Evolutionary conservation across 2,329 filamentous ascomycete species (phyloP), one percentile per base, ranked within the genome.

Genomic region (Penicillium sp.): DNA sequence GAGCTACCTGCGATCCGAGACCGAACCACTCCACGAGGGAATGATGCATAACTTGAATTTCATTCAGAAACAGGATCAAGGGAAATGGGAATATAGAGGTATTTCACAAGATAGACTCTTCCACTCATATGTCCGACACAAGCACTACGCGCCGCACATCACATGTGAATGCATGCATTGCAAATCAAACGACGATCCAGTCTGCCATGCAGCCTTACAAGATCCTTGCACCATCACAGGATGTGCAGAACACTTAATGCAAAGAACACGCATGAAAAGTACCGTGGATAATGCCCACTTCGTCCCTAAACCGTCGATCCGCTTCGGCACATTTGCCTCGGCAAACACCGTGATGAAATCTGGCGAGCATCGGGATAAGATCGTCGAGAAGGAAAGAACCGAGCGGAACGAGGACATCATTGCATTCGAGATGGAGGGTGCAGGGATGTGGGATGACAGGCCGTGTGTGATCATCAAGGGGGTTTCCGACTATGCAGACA

Each of bases 401-500:
- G 16, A 42, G 21, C 16, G 18, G 21, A 14, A 33, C 1, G 54
- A 52, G 26, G 24, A 52, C 16, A 52, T 56, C 14, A 47, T 52
- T 21, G 54, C 54, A 16, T 51, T 56, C 30, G 54, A 56, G 24
- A 56, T 56, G 54, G 54, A 56, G 43, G 54, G 54, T 1, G 54
- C 54, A 43, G 54, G 54, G 9, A 52, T 56, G 48, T 56, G 54
- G 54, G 54, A 56, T 18, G 35, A 38, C 38, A 33, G 26, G 7
- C 54, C 54, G 3, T 59, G 45, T 46, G 43, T 60, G 0, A 52
- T 61, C 28, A 55, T 61, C 21, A 51, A 59, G 14, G 60, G 60
- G 18, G 59, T 61, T 1, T 50, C 46, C 7, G 60, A 61, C 51
- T 61, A 61, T 38, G 60, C 60, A 8, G 59, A 61, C 33, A 54